Evolutionary conservation across 2,329 filamentous ascomycete species (phyloP).

Genomic region (Venturia aucupariae): DNA sequence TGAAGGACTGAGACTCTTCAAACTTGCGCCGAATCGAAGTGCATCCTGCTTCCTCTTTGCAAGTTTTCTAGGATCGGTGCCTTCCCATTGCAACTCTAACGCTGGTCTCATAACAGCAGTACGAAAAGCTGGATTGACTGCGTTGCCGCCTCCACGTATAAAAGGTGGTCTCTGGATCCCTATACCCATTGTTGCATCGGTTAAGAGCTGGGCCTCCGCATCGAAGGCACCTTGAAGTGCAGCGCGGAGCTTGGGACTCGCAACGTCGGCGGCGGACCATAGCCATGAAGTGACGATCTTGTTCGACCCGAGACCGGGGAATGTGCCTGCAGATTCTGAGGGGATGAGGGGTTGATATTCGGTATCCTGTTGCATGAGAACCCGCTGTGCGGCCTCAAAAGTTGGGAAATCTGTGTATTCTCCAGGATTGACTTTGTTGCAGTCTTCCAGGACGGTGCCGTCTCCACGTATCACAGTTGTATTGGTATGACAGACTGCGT

Average conservation of each 20-base stretch:
- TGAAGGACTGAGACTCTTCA: constrained; percentile 3
- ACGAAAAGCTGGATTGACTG: constrained; percentile 19
- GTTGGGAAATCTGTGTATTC: constrained; percentile 10
- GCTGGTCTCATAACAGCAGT: constrained; percentile 17
- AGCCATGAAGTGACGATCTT: constrained; percentile 12
- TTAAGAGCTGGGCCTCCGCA: not conserved
- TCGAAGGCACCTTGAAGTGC: constrained; percentile 11
- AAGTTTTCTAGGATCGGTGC: constrained; percentile 1
- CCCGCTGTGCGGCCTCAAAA: constrained; percentile 1
- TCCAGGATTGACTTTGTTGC: not conserved
- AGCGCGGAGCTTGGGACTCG: constrained; percentile 3
- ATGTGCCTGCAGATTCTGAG: not conserved
- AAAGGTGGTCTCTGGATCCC: constrained; percentile 10
- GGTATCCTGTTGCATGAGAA: not conserved
- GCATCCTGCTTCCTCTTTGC: constrained; percentile 3
- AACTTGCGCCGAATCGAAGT: not conserved
- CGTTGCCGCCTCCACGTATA: constrained; percentile 14
- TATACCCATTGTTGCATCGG: constrained; percentile 9
- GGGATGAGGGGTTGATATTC: not conserved
- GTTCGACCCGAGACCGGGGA: constrained; percentile 8
- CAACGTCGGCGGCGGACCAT: constrained; percentile 8
- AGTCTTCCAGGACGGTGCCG: not conserved
- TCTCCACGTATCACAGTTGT: not conserved
- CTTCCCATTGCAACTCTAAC: constrained; percentile 19
- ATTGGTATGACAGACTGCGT: not conserved